Conservation (phyloP, 2,329 filamentous ascomycete genomes). For the Phyllosticta capitalensis region DNA sequence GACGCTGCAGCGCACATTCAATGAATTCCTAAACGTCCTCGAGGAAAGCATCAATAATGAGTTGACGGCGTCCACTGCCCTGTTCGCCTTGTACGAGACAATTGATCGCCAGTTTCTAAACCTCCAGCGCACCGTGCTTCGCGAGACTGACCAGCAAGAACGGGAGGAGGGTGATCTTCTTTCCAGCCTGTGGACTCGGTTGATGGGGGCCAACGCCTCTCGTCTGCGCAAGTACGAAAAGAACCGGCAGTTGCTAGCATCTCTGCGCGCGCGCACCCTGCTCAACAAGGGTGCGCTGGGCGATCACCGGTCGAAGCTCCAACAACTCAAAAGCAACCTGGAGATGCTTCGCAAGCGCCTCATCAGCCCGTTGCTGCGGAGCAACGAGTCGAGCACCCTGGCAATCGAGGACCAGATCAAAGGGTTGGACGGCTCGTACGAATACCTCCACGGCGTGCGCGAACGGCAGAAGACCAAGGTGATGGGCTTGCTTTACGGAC, state of each 20-base stretch:
- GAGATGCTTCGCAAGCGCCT: conserved; percentile 77
- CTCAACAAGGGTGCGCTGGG: conserved; percentile 79
- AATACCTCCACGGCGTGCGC: conserved; percentile 65
- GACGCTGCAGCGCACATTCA: conserved; percentile 77
- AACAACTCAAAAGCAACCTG: conserved; percentile 76
- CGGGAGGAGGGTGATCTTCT: conserved; percentile 72
- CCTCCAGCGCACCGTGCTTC: conserved; percentile 72
- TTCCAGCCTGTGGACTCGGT: conserved; percentile 72
- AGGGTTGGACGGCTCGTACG: conserved; percentile 70
- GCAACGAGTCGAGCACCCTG: conserved; percentile 57
- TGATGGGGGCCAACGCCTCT: conserved; percentile 66
- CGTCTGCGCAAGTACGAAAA: conserved; percentile 84
- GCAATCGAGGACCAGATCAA: conserved; percentile 77
- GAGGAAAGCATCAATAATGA: conserved; percentile 85
- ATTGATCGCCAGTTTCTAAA: conserved; percentile 88
- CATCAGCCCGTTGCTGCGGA: conserved; percentile 71
- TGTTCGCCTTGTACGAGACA: conserved; percentile 84
- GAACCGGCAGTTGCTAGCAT: conserved; percentile 70
- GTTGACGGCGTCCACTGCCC: conserved; percentile 65
- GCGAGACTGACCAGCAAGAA: conserved; percentile 74
- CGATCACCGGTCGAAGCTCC: conserved; percentile 74
- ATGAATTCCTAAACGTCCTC: conserved; percentile 75
- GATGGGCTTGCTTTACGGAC: conserved; percentile 50
- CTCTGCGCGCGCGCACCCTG: conserved; percentile 73
- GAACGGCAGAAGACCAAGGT: conserved; percentile 74